Percentiles rank a stretch among this genome's conserved stretches.
These are phyloP conservation scores for Prunus kanzakura DNA, from an alignment of 306 rosid species.

Conservation along the genomic window DNA sequence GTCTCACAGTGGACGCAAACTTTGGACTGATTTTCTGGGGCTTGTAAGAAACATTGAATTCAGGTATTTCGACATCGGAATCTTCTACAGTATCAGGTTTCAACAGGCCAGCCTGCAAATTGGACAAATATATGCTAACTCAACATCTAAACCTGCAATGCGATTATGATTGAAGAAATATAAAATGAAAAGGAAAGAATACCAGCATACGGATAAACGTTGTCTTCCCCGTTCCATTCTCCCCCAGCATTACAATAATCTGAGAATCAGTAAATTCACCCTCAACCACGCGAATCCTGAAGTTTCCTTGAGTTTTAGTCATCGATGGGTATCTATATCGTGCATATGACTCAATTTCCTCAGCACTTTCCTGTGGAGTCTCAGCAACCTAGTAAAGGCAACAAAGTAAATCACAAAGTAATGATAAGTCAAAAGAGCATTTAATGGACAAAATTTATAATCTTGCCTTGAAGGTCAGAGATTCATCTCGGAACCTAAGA, in stretches of 20 bases:
- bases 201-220: constrained; percentile 99
- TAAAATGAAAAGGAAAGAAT: constrained; percentile 10
- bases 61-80: constrained; percentile 78
- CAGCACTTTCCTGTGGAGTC: constrained; percentile 94
- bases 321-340: constrained; percentile 90
- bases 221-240: constrained; percentile 98
- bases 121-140: neutral
- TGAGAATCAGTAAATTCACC: constrained; percentile 99
- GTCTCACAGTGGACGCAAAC: constrained; percentile 71
- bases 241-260: constrained; percentile 97
- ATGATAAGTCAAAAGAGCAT: constrained; percentile 1
- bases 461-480: constrained; percentile 86
- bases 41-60: constrained; percentile 95
- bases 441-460: neutral
- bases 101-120: constrained; percentile 87
- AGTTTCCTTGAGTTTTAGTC: constrained; percentile 88
- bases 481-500: constrained; percentile 87
- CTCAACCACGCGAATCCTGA: constrained; percentile 73
- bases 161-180: constrained; percentile 1
- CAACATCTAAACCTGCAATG: neutral
- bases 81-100: constrained; percentile 80
- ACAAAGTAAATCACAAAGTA: constrained; percentile 11
- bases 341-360: constrained; percentile 89
- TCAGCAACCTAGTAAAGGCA: constrained; percentile 80
- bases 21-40: constrained; percentile 98